Percentiles rank a stretch among this genome's conserved stretches.
phyloP scores from a whole-genome alignment of 768 basidiomycete species.

The Tylopilus cervinicoccineus region DNA sequence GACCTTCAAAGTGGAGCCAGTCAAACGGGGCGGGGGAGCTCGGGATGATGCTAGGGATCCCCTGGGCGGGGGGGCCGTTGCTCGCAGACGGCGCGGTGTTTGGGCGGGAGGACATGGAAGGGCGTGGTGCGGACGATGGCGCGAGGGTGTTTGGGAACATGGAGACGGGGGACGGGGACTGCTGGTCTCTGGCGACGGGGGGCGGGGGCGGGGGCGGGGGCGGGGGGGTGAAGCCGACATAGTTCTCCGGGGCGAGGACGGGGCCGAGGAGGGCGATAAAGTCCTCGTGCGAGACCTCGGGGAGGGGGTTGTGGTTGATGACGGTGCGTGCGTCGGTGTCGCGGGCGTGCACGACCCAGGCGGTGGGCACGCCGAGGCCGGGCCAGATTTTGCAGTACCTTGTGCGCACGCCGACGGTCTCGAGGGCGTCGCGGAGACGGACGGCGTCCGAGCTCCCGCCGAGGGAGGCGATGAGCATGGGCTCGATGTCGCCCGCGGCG shows the following conservation, averaged over 20 bases:
- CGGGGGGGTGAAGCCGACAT: constrained; percentile 30
- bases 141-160: constrained; percentile 24
- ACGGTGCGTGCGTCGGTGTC: constrained; percentile 60
- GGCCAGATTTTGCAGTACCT: constrained; percentile 73
- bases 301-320: constrained; percentile 84
- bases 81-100: constrained; percentile 26
- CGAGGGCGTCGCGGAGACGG: constrained; percentile 59
- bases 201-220: constrained; percentile 21
- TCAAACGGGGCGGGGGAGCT: constrained; percentile 77
- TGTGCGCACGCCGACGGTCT: constrained; percentile 63
- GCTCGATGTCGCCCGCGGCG: constrained; percentile 31
- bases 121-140: constrained; percentile 27
- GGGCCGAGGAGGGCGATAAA: constrained; percentile 78
- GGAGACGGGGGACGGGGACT: constrained; percentile 26
- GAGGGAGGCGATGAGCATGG: constrained; percentile 70
- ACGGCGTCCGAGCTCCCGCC: constrained; percentile 68
- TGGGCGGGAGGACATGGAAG: constrained; percentile 33
- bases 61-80: constrained; percentile 8
- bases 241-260: constrained; percentile 80
- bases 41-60: constrained; percentile 37
- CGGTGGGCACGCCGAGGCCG: constrained; percentile 67
- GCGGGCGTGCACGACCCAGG: constrained; percentile 81
- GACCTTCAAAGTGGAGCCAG: constrained; percentile 84
- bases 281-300: constrained; percentile 84
- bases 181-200: constrained; percentile 18